Conservation (phyloP, 208 protist genomes). For the Crithidia acanthocephali region DNA sequence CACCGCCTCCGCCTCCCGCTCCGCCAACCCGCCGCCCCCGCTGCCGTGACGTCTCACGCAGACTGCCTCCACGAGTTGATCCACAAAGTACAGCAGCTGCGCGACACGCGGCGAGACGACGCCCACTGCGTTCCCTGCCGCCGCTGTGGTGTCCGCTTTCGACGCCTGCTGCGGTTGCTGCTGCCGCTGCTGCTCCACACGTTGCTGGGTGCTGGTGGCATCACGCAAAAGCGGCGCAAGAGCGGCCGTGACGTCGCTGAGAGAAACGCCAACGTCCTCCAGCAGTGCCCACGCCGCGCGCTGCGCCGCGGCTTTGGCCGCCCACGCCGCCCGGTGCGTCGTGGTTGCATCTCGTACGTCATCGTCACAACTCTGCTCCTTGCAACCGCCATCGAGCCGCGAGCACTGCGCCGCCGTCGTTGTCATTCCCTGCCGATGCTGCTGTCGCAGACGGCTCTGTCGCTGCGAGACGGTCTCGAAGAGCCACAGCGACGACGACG, state of each 20-base stretch:
- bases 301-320: slow-evolving; percentile 20
- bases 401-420: too few relatives aligned
- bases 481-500: slow-evolving; percentile 16
- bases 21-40: slow-evolving; percentile 1
- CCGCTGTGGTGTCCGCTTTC: background rate
- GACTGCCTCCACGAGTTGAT: slow-evolving; percentile 19
- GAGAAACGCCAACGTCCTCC: slow-evolving; percentile 5
- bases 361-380: too few relatives aligned
- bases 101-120: slow-evolving; percentile 2
- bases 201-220: background rate
- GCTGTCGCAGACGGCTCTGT: slow-evolving; percentile 3
- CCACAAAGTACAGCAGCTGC: slow-evolving; percentile 23
- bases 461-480: slow-evolving; percentile 29
- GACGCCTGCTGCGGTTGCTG: background rate
- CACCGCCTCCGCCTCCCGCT: slow-evolving; percentile 14
- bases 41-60: slow-evolving; percentile 9
- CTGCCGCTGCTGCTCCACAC: background rate
- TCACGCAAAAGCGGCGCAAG: slow-evolving; percentile 12
- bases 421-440: background rate
- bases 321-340: background rate
- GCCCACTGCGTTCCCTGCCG: background rate
- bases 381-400: too few relatives aligned
- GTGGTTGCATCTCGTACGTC: too few relatives aligned
- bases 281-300: slow-evolving; percentile 13
- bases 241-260: slow-evolving; percentile 12